Evolutionary conservation across 345 rosid species (phyloP), one percentile per base, ranked within the genome.

Genomic region (Microcos paniculata): DNA sequence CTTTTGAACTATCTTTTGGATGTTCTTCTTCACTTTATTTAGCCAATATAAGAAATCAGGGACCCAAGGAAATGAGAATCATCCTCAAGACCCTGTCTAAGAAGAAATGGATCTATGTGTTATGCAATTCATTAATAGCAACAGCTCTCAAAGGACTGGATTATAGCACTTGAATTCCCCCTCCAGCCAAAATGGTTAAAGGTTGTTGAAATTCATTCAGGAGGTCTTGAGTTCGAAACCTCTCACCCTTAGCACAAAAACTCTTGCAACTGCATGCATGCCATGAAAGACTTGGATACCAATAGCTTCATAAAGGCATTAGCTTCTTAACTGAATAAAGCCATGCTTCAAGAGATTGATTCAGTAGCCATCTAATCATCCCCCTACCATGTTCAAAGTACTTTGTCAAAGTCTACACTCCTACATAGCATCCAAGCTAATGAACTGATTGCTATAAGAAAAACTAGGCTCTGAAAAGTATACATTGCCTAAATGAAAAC

Each of bases 351-450:
- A 9, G 9, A 13, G 58, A 43, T 23, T 12, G 48, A 35, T 71
- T 33, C 49, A 8, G 1, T 4, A 52, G 24, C 14, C 21, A 53
- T 71, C 23, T 46, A 55, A 35, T 11, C 13, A 14, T 48, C 3
- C 6, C 57, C 9, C 57, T 31, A 52, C 45, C 42, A 18, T 9
- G 16, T 26, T 58, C 55, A 6, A 57, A 28, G 21, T 19, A 8
- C 57, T 62, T n/a, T 3, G 12, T 46, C 51, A 43, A 14, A 21
- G 12, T 13, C 19, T 46, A 48, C 12, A 46, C 23, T 19, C 58
- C 61, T 64, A 48, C 70, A 75, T 51, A 26, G 64, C 62, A 75
- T 23, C 72, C 65, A 79, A 74, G 72, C 80, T 59, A 43, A 69
- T 42, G 62, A 70, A 70, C 62, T 42, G 62, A 58, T 24, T 72